phyloP scores from a whole-genome alignment of 2,329 filamentous ascomycete species.

The Capronia americana region DNA sequence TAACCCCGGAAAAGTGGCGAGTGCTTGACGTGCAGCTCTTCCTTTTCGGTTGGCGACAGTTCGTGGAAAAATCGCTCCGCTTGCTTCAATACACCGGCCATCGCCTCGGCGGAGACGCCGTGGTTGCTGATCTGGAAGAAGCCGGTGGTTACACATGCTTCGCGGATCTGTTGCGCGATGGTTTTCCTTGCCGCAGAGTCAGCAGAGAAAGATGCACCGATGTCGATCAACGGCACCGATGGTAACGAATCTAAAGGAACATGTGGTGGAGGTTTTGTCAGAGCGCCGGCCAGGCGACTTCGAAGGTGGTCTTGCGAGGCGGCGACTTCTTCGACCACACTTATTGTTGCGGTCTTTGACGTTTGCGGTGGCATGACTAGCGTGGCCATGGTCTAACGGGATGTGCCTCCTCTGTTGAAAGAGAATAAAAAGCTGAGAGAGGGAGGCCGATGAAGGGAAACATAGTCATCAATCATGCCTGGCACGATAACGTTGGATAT shows the following conservation, averaged over 20 bases:
- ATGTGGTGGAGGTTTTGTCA: constrained; percentile 28
- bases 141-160: constrained; percentile 56
- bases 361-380: constrained; percentile 18
- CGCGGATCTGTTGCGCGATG: constrained; percentile 48
- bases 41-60: constrained; percentile 32
- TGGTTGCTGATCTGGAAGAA: constrained; percentile 65
- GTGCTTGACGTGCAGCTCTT: constrained; percentile 48
- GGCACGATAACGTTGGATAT: not conserved
- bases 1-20: constrained; percentile 43
- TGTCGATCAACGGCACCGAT: constrained; percentile 39
- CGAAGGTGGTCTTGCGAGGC: constrained; percentile 35
- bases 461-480: not conserved
- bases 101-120: constrained; percentile 51
- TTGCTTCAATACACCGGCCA: constrained; percentile 51
- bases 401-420: not conserved
- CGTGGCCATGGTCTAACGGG: constrained; percentile 24
- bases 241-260: constrained; percentile 28
- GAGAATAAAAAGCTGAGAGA: not conserved
- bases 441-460: not conserved
- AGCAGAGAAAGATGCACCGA: constrained; percentile 34
- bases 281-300: constrained; percentile 33
- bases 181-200: constrained; percentile 19
- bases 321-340: constrained; percentile 35
- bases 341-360: constrained; percentile 18
- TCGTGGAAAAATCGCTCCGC: constrained; percentile 56